phyloP scores from a whole-genome alignment of 75 land plant species.

The Picea glauca region DNA sequence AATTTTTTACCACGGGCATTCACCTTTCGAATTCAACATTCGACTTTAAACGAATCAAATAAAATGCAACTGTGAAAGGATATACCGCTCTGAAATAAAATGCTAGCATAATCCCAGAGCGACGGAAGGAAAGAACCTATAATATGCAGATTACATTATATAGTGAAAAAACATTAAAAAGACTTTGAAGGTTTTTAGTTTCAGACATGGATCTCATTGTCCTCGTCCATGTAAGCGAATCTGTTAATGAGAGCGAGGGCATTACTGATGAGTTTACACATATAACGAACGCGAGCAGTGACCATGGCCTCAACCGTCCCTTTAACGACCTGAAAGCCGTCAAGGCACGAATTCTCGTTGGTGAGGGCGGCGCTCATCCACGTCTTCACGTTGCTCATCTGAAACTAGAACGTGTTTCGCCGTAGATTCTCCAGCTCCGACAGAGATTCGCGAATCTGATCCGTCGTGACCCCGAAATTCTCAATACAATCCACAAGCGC shows the following conservation, averaged over 20 bases:
- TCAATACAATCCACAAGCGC: slow-evolving; percentile 1
- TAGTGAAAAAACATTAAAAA: too few species aligned
- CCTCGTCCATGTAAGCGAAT: slow-evolving; percentile 13
- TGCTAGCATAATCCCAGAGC: too few species aligned
- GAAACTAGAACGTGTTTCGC: neutral
- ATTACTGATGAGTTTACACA: slow-evolving; percentile 42
- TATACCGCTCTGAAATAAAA: too few species aligned
- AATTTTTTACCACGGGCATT: too few species aligned
- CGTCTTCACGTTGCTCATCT: slow-evolving; percentile 10
- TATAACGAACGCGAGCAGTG: slow-evolving; percentile 10
- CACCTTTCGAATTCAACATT: too few species aligned
- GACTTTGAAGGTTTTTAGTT: too few species aligned
- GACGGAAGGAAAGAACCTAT: too few species aligned
- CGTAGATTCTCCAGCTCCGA: slow-evolving; percentile 6
- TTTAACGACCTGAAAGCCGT: neutral
- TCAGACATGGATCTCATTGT: too few species aligned
- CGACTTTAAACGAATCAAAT: too few species aligned
- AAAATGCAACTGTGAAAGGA: too few species aligned
- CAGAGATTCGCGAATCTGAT: slow-evolving; percentile 8
- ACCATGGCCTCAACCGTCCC: slow-evolving; percentile 10
- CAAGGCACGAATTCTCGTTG: slow-evolving; percentile 3
- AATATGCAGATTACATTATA: too few species aligned
- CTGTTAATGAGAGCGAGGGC: slow-evolving; percentile 43
- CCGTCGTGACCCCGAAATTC: neutral
- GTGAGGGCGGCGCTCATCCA: slow-evolving; percentile 16